Conservation (phyloP, 192 early-diverging fungal genomes). For the Linderina pennispora region DNA sequence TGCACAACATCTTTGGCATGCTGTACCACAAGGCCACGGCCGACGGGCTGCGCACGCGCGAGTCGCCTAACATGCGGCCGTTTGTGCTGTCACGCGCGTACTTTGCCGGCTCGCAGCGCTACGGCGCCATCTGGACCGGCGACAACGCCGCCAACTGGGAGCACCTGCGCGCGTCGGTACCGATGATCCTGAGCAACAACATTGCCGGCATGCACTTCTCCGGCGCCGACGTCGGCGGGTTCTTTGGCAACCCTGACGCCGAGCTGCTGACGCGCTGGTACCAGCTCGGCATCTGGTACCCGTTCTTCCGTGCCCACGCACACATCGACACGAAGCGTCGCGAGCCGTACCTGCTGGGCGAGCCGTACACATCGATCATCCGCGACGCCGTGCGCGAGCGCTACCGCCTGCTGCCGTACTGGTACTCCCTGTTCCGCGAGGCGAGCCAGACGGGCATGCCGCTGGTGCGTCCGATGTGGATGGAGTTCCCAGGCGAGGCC, state of each 20-base stretch:
- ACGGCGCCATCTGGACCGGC: constrained; percentile 97
- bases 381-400: constrained; percentile 74
- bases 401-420: constrained; percentile 84
- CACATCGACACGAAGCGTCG: constrained; percentile 96
- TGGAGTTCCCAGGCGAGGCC: constrained; percentile 79
- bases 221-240: constrained; percentile 96
- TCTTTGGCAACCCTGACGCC: constrained; percentile 91
- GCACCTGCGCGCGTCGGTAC: constrained; percentile 70
- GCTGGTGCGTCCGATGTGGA: constrained; percentile 84
- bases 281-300: constrained; percentile 90
- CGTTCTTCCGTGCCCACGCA: constrained; percentile 97
- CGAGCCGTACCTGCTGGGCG: constrained; percentile 94
- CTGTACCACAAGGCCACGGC: constrained; percentile 82
- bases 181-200: constrained; percentile 88
- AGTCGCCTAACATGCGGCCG: constrained; percentile 58
- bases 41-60: constrained; percentile 68
- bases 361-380: constrained; percentile 71
- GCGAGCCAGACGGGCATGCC: constrained; percentile 68
- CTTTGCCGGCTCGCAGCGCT: constrained; percentile 93
- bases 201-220: constrained; percentile 83
- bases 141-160: constrained; percentile 92
- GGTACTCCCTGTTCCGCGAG: constrained; percentile 90
- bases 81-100: constrained; percentile 96
- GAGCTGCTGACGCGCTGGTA: constrained; percentile 97
- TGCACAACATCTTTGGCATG: constrained; percentile 93